Evolutionary conservation across 2,329 filamentous ascomycete genomes (phyloP).

Genomic region (Rhinocladiella similis): DNA sequence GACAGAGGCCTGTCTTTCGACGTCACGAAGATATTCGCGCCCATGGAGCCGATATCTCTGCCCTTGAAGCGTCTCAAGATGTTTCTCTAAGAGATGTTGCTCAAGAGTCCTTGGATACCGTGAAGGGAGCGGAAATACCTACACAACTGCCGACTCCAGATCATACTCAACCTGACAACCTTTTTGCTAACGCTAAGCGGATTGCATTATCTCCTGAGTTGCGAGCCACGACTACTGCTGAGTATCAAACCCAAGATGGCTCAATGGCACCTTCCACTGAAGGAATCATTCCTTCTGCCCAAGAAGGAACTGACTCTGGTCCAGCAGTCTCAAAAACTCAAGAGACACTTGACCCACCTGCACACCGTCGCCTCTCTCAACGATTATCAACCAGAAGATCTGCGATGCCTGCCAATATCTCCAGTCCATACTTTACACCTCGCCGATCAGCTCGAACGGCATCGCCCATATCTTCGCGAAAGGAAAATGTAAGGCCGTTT

Average conservation of each 20-base stretch:
- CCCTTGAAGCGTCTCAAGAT: too few species aligned
- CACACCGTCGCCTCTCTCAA: constrained; percentile 19
- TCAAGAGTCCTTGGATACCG: background rate
- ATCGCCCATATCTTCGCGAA: constrained; percentile 3
- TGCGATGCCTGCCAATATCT: constrained; percentile 17
- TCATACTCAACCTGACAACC: constrained; percentile 15
- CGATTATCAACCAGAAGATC: constrained; percentile 19
- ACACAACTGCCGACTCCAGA: constrained; percentile 21
- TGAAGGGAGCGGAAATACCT: background rate
- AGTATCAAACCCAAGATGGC: background rate
- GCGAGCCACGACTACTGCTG: background rate
- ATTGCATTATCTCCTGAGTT: background rate
- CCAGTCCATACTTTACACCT: constrained; percentile 27
- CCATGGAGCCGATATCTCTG: too few species aligned
- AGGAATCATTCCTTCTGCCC: background rate
- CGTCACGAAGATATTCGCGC: too few species aligned
- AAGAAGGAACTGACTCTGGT: background rate
- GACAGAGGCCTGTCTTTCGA: too few species aligned
- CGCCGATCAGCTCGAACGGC: constrained; percentile 6
- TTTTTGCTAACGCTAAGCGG: background rate
- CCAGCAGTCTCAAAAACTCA: background rate
- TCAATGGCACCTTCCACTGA: background rate
- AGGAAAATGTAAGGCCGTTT: constrained; percentile 10
- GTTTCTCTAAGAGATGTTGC: background rate
- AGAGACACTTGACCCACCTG: background rate